phyloP scores from a whole-genome alignment of 108 stramenopile genomes.

The Epithemia pelagica region DNA sequence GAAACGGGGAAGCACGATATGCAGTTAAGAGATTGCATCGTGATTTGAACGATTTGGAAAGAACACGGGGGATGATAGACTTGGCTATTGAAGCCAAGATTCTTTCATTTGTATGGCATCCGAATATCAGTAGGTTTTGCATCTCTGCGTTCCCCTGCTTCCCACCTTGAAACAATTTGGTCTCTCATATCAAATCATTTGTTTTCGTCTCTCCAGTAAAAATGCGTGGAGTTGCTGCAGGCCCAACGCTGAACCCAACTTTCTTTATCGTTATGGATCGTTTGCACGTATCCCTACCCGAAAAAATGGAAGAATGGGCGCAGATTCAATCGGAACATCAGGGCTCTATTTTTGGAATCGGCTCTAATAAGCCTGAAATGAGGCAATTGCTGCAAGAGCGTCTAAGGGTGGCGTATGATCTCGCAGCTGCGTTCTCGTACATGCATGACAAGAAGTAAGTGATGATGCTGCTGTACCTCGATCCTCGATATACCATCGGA shows the following conservation, averaged over 20 bases:
- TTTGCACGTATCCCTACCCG: constrained; percentile 42
- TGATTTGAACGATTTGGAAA: constrained; percentile 25
- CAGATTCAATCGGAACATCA: constrained; percentile 9
- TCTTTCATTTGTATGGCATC: constrained; percentile 31
- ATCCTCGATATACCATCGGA: no score
- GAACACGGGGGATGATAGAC: constrained; percentile 40
- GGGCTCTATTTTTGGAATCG: constrained; percentile 21
- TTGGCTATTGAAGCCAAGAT: constrained; percentile 49
- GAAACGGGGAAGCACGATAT: constrained; percentile 51
- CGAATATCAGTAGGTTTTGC: constrained; percentile 33
- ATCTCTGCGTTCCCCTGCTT: background rate
- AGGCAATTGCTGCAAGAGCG: constrained; percentile 24
- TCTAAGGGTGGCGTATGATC: constrained; percentile 43
- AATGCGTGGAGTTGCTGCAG: constrained; percentile 36
- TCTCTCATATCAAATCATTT: background rate
- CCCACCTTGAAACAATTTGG: background rate
- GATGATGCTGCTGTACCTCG: no score
- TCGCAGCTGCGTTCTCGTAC: constrained; percentile 40
- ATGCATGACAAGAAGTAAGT: constrained; percentile 27
- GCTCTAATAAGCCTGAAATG: constrained; percentile 18
- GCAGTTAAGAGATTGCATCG: constrained; percentile 40
- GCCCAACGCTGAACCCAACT: constrained; percentile 23
- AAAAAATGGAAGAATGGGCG: constrained; percentile 36
- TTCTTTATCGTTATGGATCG: constrained; percentile 54
- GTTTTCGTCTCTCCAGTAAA: constrained; percentile 25